phyloP scores from a whole-genome alignment of 768 basidiomycete species.

The Suillus placidus region DNA sequence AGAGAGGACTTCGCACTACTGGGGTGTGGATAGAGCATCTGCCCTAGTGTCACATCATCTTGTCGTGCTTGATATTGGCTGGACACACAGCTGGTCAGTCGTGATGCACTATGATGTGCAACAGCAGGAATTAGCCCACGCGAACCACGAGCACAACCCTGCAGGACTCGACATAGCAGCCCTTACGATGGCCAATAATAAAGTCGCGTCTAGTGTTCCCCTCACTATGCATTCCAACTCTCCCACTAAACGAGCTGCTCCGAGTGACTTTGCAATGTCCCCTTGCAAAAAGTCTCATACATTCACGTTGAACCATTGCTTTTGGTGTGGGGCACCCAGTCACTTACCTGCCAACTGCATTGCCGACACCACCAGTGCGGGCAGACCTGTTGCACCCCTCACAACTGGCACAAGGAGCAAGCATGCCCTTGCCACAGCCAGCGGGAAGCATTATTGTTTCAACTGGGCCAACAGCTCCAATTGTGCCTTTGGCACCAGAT shows the following conservation, averaged over 20 bases:
- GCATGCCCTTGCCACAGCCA: conserved; percentile 24
- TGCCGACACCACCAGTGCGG: neutral
- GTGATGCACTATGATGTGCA: too few species aligned
- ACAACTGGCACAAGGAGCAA: neutral
- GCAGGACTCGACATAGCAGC: too few species aligned
- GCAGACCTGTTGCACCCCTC: neutral
- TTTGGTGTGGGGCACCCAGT: too few species aligned
- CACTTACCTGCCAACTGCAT: neutral
- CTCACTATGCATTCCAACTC: too few species aligned
- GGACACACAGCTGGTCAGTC: too few species aligned
- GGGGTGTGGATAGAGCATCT: too few species aligned
- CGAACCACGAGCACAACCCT: too few species aligned
- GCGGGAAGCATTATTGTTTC: conserved; percentile 13
- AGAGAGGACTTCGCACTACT: neutral
- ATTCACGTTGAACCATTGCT: neutral
- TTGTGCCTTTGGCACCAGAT: conserved; percentile 23
- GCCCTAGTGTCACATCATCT: too few species aligned
- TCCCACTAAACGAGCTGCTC: neutral
- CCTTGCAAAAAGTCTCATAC: neutral
- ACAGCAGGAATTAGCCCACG: too few species aligned
- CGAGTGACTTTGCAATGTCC: neutral
- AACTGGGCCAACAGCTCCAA: conserved; percentile 16
- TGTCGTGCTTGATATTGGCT: too few species aligned
- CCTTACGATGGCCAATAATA: too few species aligned
- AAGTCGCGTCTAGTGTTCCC: too few species aligned